Evolutionary conservation across 805 yeast genomes (phyloP), one percentile per base, ranked within the genome.

Genomic region (Spathaspora sp.): DNA sequence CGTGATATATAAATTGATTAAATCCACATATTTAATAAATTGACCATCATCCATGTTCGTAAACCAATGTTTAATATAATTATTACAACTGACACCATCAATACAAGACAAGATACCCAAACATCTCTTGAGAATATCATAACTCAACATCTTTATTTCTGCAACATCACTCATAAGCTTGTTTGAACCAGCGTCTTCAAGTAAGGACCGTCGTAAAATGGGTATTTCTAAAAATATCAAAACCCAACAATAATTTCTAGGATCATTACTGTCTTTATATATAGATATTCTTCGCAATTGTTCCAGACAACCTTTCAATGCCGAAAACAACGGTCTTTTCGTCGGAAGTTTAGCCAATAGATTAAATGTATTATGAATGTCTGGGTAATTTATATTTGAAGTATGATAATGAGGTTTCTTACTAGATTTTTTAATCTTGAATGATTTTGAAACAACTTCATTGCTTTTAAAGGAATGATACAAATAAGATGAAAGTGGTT

Each of bases 1-100:
- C 0, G 96, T 86, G 38, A 91, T 78, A 66, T 87, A 90, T 19
- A 89, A 73, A 60, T 91, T 92, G 47, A 89, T 59, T 31, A 87
- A 69, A 40, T 89, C 89, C 0, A 90, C 78, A 57, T 85, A 83
- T 2, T 65, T 60, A 9, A 65, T 63, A 55, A 87, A 86, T 8
- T 70, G 75, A 0, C 64, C 66, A 0, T 57, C 50, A 0, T 83
- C 67, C 16, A 75, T 60, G 44, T 76, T 70, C 2, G 82, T 70
- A 60, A 83, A 75, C 86, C 88, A 85, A 52, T 78, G 75, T 1
- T 80, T 75, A 26, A 86, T 60, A 57, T 75, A 74, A 31, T 73
- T 76, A 16, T 54, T 62, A 2, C 75, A 63, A 3, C 68, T 59
- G 1, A 64, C 58, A 3, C 71, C 61, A 40, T 77, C 77, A 1